These are phyloP conservation scores for Torrubiella hemipterigena DNA, from an alignment of 2,329 filamentous ascomycete genomes.

Conservation along the genomic window DNA sequence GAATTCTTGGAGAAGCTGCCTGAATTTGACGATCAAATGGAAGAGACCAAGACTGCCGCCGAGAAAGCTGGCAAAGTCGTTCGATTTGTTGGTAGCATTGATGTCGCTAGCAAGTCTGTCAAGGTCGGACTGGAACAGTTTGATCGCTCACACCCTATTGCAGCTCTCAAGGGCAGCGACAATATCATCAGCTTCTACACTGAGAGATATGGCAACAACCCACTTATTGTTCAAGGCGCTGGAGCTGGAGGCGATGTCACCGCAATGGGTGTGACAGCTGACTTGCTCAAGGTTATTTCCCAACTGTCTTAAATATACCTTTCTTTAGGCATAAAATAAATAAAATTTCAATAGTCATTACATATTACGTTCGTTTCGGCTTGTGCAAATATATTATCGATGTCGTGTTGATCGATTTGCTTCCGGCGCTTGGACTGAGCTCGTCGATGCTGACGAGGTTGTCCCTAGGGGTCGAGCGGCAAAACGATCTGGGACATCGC, in stretches of 20 bases:
- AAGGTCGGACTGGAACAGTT: conserved; percentile 90
- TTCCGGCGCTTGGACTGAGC: no score
- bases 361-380: no score
- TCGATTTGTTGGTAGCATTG: conserved; percentile 86
- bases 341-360: no score
- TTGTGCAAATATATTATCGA: no score
- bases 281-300: conserved; percentile 79
- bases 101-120: conserved; percentile 67
- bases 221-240: conserved; percentile 87
- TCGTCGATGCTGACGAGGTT: no score
- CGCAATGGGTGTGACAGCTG: conserved; percentile 92
- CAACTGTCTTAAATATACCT: conserved; percentile 42
- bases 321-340: no score
- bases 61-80: conserved; percentile 84
- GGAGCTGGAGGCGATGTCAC: conserved; percentile 93
- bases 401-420: no score
- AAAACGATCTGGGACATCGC: no score
- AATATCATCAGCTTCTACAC: conserved; percentile 99
- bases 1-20: conserved; percentile 77
- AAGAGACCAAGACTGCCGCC: conserved; percentile 72
- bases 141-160: conserved; percentile 81
- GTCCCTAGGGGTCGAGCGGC: no score
- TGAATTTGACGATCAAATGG: conserved; percentile 82
- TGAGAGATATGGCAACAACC: conserved; percentile 81
- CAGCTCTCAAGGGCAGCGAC: conserved; percentile 88